phyloP scores from a whole-genome alignment of 2,329 filamentous ascomycete species.

The Botrytis porri region DNA sequence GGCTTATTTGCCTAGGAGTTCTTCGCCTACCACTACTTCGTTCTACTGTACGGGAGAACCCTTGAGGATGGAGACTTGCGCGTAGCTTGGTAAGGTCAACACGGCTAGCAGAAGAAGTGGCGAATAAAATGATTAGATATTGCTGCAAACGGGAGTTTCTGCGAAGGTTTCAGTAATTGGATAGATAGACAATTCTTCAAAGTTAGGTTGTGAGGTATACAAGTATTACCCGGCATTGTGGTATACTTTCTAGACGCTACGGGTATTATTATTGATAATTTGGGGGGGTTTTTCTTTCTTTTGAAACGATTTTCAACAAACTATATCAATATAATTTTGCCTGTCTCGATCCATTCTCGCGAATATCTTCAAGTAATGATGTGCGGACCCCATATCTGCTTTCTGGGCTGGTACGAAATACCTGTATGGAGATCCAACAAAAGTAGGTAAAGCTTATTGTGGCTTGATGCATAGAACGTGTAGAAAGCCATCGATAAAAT shows the following conservation, averaged over 20 bases:
- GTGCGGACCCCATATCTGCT: background rate
- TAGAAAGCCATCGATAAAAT: background rate
- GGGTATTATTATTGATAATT: background rate
- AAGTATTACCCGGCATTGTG: background rate
- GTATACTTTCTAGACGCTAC: background rate
- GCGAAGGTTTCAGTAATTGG: background rate
- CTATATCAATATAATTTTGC: background rate
- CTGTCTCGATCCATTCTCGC: background rate
- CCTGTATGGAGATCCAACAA: background rate
- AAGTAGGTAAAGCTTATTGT: background rate
- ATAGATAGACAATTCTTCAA: conserved; percentile 4
- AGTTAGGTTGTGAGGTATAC: background rate
- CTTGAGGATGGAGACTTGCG: background rate
- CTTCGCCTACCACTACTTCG: background rate
- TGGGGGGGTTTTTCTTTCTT: background rate
- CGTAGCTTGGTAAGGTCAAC: background rate
- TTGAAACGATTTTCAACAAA: background rate
- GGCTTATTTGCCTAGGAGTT: background rate
- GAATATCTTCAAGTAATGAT: background rate
- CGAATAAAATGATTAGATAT: conserved; percentile 8
- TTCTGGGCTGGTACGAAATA: background rate
- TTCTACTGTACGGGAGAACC: background rate
- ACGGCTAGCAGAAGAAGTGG: background rate
- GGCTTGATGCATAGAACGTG: background rate
- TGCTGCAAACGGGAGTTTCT: background rate